Evolutionary conservation across 148 eudicot species (phyloP), one percentile per base, ranked within the genome.

Genomic region (Diospyros kaki): DNA sequence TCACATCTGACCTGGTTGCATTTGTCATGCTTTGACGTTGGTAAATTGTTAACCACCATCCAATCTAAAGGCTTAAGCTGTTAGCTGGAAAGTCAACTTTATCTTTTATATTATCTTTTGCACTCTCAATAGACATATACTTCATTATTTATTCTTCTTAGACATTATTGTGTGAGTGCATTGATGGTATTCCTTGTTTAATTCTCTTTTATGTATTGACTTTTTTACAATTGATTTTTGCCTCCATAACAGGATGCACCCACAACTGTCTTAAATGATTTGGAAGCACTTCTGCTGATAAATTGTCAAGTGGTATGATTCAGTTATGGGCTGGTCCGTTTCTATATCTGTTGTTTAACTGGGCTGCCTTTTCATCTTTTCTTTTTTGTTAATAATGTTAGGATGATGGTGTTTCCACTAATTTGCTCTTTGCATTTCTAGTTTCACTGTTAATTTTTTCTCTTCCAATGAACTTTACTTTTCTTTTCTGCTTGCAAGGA

Each of bases 221-320:
- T 59, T 69, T 46, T 67, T 75, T 69, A 43, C 59, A 64, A 71
- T 75, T 82, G 46, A 39, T 74, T 53, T 52, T 55, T 77, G 72
- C 59, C 38, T 76, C 76, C 61, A 40, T 64, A 58, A 80, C 82
- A 92, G 98, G 91, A 75, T 78, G 96, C 97, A 77, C 87, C 96
- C 63, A 17, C 84, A 64, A 76, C 44, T 46, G 87, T 94, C 73
- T 82, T 92, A 73, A 84, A 82, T 78, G 93, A 92, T 73, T 75
- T 94, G 89, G 96, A 92, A 84, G 83, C 78, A 64, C 91, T 94
- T 77, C 84, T 94, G 77, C 89, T 94, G 71, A 84, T 71, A 76
- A 92, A 89, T 77, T 89, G 89, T 79, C 94, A 92, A 90, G 80
- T 80, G 98, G 98, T 94, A 87, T 4, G 39, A 58, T 76, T 43